phyloP scores from a whole-genome alignment of 306 rosid species.

The Crataegus laevigata region DNA sequence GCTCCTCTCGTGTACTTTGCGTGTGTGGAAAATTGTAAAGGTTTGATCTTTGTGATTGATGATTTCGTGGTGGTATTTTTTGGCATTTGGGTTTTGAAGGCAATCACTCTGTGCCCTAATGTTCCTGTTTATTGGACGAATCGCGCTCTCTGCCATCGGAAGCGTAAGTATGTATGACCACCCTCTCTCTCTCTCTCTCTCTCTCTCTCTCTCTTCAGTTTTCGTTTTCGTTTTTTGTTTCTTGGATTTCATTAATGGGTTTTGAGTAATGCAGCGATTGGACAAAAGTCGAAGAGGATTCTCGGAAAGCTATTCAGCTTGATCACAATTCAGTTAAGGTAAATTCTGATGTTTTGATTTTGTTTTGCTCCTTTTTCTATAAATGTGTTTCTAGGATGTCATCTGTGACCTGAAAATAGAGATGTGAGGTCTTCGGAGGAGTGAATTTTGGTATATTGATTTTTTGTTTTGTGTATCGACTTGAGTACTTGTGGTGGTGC shows the following conservation, averaged over 20 bases:
- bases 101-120: conserved; percentile 73
- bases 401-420: neutral
- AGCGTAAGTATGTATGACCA: conserved; percentile 65
- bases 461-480: neutral
- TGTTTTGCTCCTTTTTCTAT: neutral
- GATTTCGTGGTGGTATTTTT: neutral
- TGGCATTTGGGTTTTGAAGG: conserved; percentile 25
- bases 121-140: conserved; percentile 75
- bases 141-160: conserved; percentile 92
- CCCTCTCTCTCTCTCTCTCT: conserved; percentile 1
- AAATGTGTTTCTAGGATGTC: neutral
- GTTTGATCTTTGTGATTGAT: neutral
- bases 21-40: neutral
- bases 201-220: neutral
- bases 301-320: conserved; percentile 72
- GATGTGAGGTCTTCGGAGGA: neutral
- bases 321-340: conserved; percentile 76
- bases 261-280: conserved; percentile 58
- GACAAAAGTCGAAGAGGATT: conserved; percentile 78
- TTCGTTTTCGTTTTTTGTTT: neutral
- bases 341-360: neutral
- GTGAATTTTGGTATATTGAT: neutral
- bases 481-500: neutral
- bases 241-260: neutral
- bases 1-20: neutral